Evolutionary conservation across 257 asterid genomes (phyloP).

Genomic region (Nicotiana undulata): DNA sequence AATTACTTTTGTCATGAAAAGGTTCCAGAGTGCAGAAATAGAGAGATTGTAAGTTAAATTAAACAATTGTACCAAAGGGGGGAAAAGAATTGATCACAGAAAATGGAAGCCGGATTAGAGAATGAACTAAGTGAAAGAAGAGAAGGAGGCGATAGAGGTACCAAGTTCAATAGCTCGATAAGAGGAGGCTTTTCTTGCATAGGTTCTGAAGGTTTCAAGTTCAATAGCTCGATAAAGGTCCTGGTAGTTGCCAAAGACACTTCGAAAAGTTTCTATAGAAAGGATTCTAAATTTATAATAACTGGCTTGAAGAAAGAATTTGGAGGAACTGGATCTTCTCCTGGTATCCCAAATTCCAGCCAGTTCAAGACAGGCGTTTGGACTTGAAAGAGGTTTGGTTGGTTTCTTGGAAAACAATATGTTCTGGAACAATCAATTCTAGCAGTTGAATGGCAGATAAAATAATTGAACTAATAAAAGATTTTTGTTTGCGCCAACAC

Average conservation of each 20-base stretch:
- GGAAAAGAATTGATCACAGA: neutral
- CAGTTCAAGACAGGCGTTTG: neutral
- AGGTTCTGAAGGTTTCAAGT: neutral
- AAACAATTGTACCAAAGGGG: neutral
- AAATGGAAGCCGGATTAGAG: neutral
- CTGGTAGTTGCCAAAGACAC: neutral
- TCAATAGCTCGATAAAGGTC: neutral
- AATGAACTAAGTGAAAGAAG: too few relatives aligned
- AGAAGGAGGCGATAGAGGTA: too few relatives aligned
- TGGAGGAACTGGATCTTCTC: neutral
- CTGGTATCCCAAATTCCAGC: neutral
- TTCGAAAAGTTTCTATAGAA: neutral
- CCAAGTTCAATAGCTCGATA: too few relatives aligned
- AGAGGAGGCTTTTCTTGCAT: neutral
- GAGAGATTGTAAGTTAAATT: neutral
- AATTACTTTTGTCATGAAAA: neutral
- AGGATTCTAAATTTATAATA: neutral
- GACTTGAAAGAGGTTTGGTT: neutral
- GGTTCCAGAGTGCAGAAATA: neutral
- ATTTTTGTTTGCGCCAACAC: neutral
- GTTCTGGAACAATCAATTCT: neutral
- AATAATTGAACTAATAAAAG: neutral
- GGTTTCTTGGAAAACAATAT: neutral
- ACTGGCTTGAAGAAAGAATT: neutral
- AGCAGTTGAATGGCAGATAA: neutral